Percentiles rank a stretch among this genome's conserved stretches.
phyloP scores from a whole-genome alignment of 164 flowering plant species.

The Vitis amurensis region DNA sequence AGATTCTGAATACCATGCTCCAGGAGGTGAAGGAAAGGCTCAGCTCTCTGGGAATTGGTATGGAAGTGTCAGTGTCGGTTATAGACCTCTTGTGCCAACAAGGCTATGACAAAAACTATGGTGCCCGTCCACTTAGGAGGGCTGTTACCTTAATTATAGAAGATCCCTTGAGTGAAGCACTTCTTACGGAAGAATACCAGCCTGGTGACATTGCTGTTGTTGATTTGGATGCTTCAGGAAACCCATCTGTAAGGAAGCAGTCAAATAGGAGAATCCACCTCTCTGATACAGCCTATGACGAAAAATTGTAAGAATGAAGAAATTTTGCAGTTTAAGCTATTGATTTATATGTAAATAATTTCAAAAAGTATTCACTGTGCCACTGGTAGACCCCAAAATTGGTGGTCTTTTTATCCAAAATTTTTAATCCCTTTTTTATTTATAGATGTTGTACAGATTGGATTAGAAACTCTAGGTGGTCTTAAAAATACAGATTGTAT shows the following conservation, averaged over 20 bases:
- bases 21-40: conserved; percentile 69
- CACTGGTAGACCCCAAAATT: neutral
- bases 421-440: too few relatives aligned
- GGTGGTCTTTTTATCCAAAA: neutral
- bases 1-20: conserved; percentile 67
- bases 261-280: conserved; percentile 34
- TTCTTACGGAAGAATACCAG: conserved; percentile 59
- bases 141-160: conserved; percentile 67
- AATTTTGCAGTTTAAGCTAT: neutral
- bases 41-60: conserved; percentile 47
- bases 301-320: neutral
- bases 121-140: conserved; percentile 82
- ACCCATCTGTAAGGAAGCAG: conserved; percentile 45
- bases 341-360: neutral
- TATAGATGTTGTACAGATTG: too few relatives aligned
- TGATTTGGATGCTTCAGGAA: conserved; percentile 69
- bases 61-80: conserved; percentile 69
- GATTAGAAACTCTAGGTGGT: too few relatives aligned
- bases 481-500: too few relatives aligned
- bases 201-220: conserved; percentile 69
- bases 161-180: conserved; percentile 72
- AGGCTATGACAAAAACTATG: conserved; percentile 67
- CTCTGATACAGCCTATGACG: conserved; percentile 41
- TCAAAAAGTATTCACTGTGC: too few relatives aligned
- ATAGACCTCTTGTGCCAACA: conserved; percentile 62